Percentiles rank a stretch among this genome's conserved stretches.
These are phyloP conservation scores for Cladosporium sp. DNA, from an alignment of 2,329 filamentous ascomycete genomes.

Conservation along the genomic window DNA sequence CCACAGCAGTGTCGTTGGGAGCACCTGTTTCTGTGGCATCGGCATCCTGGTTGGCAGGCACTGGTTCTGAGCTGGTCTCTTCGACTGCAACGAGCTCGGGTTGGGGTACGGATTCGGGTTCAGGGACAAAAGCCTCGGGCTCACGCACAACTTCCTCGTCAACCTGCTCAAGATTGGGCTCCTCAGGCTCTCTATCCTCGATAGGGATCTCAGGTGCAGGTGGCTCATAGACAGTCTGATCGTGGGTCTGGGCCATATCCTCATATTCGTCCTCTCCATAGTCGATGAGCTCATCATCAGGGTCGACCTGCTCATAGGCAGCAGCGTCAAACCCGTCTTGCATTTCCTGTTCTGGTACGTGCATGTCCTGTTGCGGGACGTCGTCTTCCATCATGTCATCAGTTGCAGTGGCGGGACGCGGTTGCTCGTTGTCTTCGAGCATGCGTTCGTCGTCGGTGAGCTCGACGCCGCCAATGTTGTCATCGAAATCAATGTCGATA, in stretches of 20 bases:
- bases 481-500: conserved; percentile 57
- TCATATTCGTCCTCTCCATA: conserved; percentile 29
- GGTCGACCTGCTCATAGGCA: conserved; percentile 11
- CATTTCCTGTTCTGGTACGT: conserved; percentile 29
- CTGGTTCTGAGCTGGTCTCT: background rate
- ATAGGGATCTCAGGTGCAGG: conserved; percentile 4
- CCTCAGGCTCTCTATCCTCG: background rate
- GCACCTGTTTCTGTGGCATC: background rate
- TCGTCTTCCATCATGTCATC: conserved; percentile 32
- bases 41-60: background rate
- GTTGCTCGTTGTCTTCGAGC: conserved; percentile 48
- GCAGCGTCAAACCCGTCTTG: conserved; percentile 23
- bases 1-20: background rate
- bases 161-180: background rate
- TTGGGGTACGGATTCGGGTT: background rate
- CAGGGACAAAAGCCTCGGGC: conserved; percentile 14
- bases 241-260: conserved; percentile 13
- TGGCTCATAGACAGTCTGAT: conserved; percentile 1
- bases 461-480: conserved; percentile 24
- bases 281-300: conserved; percentile 36
- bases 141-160: conserved; percentile 19
- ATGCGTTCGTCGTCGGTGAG: conserved; percentile 51
- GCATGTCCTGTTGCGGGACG: conserved; percentile 25
- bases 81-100: background rate
- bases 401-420: conserved; percentile 34